A percentile compares a stretch with the other conserved stretches of the same genome.
phyloP scores from a whole-genome alignment of 441 rosid genomes.

The Erodium texanum region DNA sequence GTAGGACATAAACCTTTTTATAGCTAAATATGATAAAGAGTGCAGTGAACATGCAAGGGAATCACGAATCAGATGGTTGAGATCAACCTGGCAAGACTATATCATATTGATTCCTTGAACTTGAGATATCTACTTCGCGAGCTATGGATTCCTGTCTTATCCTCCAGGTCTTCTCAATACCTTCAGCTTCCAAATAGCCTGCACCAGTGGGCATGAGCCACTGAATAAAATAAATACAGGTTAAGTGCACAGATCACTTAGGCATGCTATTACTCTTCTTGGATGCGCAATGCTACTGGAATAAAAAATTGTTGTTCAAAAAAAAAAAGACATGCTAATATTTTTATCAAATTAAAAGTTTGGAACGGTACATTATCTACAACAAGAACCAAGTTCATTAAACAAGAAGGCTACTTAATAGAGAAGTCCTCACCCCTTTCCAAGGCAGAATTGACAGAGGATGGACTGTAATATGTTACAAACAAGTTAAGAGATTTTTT shows the following conservation, averaged over 20 bases:
- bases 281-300: too few relatives aligned
- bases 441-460: too few relatives aligned
- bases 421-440: too few relatives aligned
- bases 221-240: constrained; percentile 33
- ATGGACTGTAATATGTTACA: too few relatives aligned
- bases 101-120: constrained; percentile 67
- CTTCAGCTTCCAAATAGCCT: constrained; percentile 79
- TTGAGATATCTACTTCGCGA: constrained; percentile 47
- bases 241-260: constrained; percentile 11
- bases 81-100: constrained; percentile 65
- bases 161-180: constrained; percentile 76
- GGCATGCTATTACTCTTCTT: neutral
- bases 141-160: constrained; percentile 57
- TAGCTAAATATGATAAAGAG: neutral
- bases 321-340: too few relatives aligned
- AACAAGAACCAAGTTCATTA: neutral
- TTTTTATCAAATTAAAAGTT: neutral
- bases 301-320: too few relatives aligned
- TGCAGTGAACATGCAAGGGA: neutral
- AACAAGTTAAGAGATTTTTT: too few relatives aligned
- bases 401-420: too few relatives aligned
- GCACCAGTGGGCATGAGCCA: constrained; percentile 83
- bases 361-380: neutral
- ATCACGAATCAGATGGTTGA: neutral
- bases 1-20: neutral